These are phyloP conservation scores for Podospora comata DNA, from an alignment of 495 filamentous ascomycete species.

Conservation along the genomic window DNA sequence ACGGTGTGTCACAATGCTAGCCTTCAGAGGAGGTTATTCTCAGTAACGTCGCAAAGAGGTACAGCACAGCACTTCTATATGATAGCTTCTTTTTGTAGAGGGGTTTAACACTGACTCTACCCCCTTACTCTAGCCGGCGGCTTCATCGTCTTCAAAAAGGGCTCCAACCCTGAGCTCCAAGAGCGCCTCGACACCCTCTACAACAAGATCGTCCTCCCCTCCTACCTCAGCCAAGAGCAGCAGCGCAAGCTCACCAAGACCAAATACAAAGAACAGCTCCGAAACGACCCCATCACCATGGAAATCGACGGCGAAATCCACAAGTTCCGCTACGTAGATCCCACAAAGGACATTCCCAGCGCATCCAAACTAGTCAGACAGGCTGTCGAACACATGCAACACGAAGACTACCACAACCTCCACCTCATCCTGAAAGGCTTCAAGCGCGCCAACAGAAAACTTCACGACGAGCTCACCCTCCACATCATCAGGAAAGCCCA, in stretches of 20 bases:
- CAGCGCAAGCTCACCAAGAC: conserved; percentile 52
- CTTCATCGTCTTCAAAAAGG: conserved; percentile 32
- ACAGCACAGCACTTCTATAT: background rate
- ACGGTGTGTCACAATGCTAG: conserved; percentile 3
- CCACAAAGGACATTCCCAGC: conserved; percentile 27
- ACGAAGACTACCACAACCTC: conserved; percentile 61
- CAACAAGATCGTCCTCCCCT: conserved; percentile 61
- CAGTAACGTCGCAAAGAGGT: conserved; percentile 24
- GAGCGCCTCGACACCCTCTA: conserved; percentile 52
- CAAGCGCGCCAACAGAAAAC: conserved; percentile 36
- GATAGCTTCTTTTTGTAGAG: background rate
- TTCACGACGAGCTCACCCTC: conserved; percentile 32
- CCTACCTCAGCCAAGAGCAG: conserved; percentile 55
- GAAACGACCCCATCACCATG: conserved; percentile 58
- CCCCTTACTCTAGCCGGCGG: conserved; percentile 13
- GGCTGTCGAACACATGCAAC: conserved; percentile 51
- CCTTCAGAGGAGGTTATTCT: conserved; percentile 26
- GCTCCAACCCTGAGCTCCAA: conserved; percentile 38
- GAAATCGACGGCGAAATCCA: conserved; percentile 57
- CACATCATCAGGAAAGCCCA: conserved; percentile 45
- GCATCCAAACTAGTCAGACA: conserved; percentile 36
- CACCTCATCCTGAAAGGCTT: conserved; percentile 54
- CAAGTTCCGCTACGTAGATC: conserved; percentile 51
- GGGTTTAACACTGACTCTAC: background rate
- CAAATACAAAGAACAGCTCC: conserved; percentile 50